Evolutionary conservation across 345 rosid genomes (phyloP), one percentile per base, ranked within the genome.

Genomic region (Populus ilicifolia): DNA sequence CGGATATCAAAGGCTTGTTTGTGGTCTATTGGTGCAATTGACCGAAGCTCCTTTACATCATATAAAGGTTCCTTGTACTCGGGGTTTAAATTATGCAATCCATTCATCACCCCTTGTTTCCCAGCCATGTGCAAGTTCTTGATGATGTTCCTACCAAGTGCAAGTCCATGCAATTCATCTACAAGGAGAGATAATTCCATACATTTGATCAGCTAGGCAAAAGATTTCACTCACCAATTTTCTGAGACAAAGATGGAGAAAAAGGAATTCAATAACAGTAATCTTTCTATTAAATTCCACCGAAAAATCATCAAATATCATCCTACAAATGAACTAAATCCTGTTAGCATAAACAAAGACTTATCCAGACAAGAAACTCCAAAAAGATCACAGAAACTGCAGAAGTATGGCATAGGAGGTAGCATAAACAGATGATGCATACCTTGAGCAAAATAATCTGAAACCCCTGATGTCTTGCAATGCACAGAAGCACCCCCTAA

Each of bases 361-460:
- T 56, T 38, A 23, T 6, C 54, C 43, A 65, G 61, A 46, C 61
- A 63, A 23, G 25, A 65, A 71, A 43, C 35, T 52, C 36, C 35
- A 50, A 30, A 65, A 71, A 29, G 75, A 85, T 79, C 73, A 69
- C 63, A 84, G 59, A 50, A 84, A 80, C 66, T 54, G 63, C 73
- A 71, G 72, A 67, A 77, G 73, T 59, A 48, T 72, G 20, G 23
- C 71, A 69, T 48, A 27, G 72, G 67, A 67, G 38, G 67, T 14
- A 30, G 48, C 68, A 73, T 64, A 35, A 11, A 62, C 50, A 73
- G 54, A 70, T 18, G 50, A 65, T 52, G 10, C 30, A 81, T 80
- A 95, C 98, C 99, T 93, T 89, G 99, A 85, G 99, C 98, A 85
- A 92, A 92, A 88, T 95, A 92, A 85, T 95, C 99, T 0, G 98